Evolutionary conservation across 2,329 filamentous ascomycete species (phyloP).

Genomic region (Cytospora piceicola): DNA sequence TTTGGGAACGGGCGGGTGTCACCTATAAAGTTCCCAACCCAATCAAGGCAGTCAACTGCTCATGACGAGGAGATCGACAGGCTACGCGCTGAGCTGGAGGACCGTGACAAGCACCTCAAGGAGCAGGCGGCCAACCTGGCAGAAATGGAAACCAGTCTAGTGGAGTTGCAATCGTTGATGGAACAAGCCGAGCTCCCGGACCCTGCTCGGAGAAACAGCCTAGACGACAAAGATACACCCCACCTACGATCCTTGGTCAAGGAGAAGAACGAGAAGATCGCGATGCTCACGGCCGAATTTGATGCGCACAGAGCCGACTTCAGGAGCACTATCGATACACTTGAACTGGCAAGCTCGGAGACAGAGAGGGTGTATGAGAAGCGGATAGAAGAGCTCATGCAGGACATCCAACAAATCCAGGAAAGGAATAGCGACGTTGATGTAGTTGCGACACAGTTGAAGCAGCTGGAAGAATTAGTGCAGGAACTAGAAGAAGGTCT

Average conservation of each 20-base stretch:
- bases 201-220: slow-evolving; percentile 48
- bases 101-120: slow-evolving; percentile 83
- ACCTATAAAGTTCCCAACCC: slow-evolving; percentile 57
- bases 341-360: slow-evolving; percentile 93
- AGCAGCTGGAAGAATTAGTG: slow-evolving; percentile 93
- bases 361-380: slow-evolving; percentile 96
- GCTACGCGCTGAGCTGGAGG: slow-evolving; percentile 74
- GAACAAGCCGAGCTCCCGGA: slow-evolving; percentile 54
- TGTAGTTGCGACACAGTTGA: slow-evolving; percentile 85
- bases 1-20: slow-evolving; percentile 57
- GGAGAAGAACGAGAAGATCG: slow-evolving; percentile 97
- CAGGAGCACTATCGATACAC: slow-evolving; percentile 91
- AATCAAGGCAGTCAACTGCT: slow-evolving; percentile 51
- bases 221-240: slow-evolving; percentile 72
- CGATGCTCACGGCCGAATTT: slow-evolving; percentile 90
- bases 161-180: slow-evolving; percentile 75
- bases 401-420: slow-evolving; percentile 81
- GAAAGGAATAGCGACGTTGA: slow-evolving; percentile 88
- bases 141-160: slow-evolving; percentile 88
- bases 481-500: slow-evolving; percentile 96
- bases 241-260: slow-evolving; percentile 82
- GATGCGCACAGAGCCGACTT: slow-evolving; percentile 95
- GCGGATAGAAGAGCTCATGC: slow-evolving; percentile 82
- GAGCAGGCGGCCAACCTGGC: slow-evolving; percentile 81
- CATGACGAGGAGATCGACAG: slow-evolving; percentile 75